These are phyloP conservation scores for Kodamaea kaohsiungensis DNA, from an alignment of 805 yeast species.

Conservation along the genomic window DNA sequence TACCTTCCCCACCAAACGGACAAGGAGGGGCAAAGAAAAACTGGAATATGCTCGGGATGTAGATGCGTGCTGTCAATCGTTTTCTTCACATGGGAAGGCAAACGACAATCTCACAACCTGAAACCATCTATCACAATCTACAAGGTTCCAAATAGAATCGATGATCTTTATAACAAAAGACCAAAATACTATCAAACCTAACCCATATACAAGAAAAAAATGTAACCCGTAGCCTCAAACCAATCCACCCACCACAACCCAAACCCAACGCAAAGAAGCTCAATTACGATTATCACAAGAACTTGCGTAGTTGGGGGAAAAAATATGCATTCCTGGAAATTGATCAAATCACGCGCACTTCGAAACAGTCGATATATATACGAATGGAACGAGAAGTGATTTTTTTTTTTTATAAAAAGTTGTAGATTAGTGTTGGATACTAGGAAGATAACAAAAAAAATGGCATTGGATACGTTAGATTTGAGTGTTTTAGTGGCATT, in stretches of 20 bases:
- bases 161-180: no score
- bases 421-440: neutral
- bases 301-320: neutral
- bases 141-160: neutral
- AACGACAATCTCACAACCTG: neutral
- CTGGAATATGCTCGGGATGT: neutral
- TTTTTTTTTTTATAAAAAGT: neutral
- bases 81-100: neutral
- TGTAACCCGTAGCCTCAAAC: neutral
- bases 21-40: neutral
- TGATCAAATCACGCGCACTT: slow-evolving; percentile 6
- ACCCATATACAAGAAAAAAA: neutral
- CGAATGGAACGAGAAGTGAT: neutral
- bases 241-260: neutral
- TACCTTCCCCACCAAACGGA: neutral
- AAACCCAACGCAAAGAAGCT: neutral
- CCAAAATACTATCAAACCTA: neutral
- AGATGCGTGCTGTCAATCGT: neutral
- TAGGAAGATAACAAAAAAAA: slow-evolving; percentile 16
- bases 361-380: neutral
- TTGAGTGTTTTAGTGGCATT: slow-evolving; percentile 64
- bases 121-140: neutral
- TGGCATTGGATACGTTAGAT: slow-evolving; percentile 75
- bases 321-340: neutral
- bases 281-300: neutral